Base-by-base conservation (phyloP, 2,329 filamentous ascomycete genomes). In the Hypocreales sp. region DNA sequence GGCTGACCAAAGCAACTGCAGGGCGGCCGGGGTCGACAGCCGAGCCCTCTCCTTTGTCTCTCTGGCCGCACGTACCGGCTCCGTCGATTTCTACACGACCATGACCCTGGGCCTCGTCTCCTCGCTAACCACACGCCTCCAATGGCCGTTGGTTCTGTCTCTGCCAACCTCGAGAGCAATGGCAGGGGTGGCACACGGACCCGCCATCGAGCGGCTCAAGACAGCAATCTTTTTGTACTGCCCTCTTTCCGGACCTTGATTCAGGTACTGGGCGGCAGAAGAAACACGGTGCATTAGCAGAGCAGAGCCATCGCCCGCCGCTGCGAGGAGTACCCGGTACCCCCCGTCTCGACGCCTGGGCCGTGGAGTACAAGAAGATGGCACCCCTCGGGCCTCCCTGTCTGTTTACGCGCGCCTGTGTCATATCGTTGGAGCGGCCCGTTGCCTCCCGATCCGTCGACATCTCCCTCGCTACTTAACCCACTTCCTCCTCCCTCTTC, bases 171-270 rank as follows among this genome's bases (percentile, higher is more conserved):
- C 21, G 31, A 29, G n/a, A n/a, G n/a, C n/a, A n/a, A n/a, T n/a
- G n/a, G 30, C 31, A 33, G 35, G 35, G 32, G 37, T 43, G 40
- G 32, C 37, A 42, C 44, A 53, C 49, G 48, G 47, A 47, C 45
- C 42, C 37, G 46, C 42, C 36, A 38, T 40, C 31, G 34, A n/a
- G 32, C 28, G 29, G 26, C 32, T 41, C 40, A 31, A 50, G 41
- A 51, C 46, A 50, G 50, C 46, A 50, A 44, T 50, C 41, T 39
- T 35, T 35, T 44, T 41, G 37, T 37, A 24, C 40, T 32, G 34
- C 39, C 33, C 36, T 41, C 34, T 35, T 40, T 34, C 39, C 37
- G 39, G 35, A 33, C 35, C 33, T 38, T 39, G 36, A 44, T 39
- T 41, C 40, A 48, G 44, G 41, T 43, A 45, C 45, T 38, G 33